Conservation (phyloP, 2,329 filamentous ascomycete genomes). For the Bipolaris cookei region DNA sequence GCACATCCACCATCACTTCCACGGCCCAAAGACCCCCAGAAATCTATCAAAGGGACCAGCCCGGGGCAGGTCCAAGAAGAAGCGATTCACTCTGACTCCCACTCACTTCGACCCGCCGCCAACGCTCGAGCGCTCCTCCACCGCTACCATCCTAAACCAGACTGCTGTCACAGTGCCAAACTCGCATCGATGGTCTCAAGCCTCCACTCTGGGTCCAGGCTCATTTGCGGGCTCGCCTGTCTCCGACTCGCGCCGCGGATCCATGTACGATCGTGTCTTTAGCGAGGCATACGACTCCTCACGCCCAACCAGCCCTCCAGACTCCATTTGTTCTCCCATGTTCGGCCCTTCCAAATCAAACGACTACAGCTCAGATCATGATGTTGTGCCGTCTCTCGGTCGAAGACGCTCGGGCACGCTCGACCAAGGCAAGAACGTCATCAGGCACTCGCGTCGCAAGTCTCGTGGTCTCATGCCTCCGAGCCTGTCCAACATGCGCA, state of each 20-base stretch:
- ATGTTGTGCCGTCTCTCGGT: conserved; percentile 12
- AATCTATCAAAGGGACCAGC: conserved; percentile 55
- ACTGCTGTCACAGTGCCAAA: conserved; percentile 65
- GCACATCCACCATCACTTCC: conserved; percentile 95
- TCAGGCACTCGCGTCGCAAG: conserved; percentile 26
- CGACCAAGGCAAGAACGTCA: conserved; percentile 6
- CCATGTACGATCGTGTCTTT: conserved; percentile 78
- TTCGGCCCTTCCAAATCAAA: conserved; percentile 56
- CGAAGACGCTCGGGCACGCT: conserved; percentile 11
- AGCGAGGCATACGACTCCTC: conserved; percentile 68
- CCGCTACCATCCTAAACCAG: conserved; percentile 68
- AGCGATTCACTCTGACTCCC: conserved; percentile 69
- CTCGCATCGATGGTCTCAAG: conserved; percentile 67
- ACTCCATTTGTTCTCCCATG: conserved; percentile 71
- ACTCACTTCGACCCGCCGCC: conserved; percentile 55
- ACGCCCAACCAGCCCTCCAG: conserved; percentile 76
- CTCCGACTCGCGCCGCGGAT: conserved; percentile 71
- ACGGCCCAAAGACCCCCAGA: conserved; percentile 56
- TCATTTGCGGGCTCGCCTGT: conserved; percentile 83
- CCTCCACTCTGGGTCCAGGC: conserved; percentile 68
- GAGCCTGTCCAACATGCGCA: conserved; percentile 38
- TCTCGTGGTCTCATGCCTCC: conserved; percentile 42
- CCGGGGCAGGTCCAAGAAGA: conserved; percentile 69
- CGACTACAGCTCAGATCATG: conserved; percentile 28
- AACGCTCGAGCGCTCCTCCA: conserved; percentile 53